A percentile compares a stretch with the other conserved stretches of the same genome.
Conservation (phyloP, 2,329 filamentous ascomycete species). For the Fusarium kyushuense region DNA sequence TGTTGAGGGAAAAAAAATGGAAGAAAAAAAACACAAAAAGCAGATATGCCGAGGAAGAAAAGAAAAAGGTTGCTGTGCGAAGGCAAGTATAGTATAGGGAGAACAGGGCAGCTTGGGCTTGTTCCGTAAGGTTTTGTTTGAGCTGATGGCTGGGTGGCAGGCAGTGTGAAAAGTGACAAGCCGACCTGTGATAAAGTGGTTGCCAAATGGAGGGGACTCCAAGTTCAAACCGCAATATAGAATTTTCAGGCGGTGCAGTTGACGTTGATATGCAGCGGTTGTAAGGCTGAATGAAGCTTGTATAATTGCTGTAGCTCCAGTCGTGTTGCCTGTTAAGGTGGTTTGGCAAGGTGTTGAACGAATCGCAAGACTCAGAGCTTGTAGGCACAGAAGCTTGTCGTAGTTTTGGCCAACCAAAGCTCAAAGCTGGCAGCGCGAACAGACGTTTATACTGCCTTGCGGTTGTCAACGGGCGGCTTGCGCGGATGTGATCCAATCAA, state of each 20-base stretch:
- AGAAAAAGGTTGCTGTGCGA: no score
- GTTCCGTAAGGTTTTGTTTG: background rate
- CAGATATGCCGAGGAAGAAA: no score
- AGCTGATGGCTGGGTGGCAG: slow-evolving; percentile 6
- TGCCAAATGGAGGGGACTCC: slow-evolving; percentile 1
- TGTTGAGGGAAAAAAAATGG: no score
- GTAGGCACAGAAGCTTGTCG: slow-evolving; percentile 18
- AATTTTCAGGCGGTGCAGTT: slow-evolving; percentile 3
- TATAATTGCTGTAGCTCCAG: slow-evolving; percentile 10
- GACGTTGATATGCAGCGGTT: slow-evolving; percentile 4
- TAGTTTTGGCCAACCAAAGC: slow-evolving; percentile 8
- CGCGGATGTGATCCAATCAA: slow-evolving; percentile 45
- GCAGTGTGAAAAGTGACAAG: slow-evolving; percentile 12
- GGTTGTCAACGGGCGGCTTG: slow-evolving; percentile 22
- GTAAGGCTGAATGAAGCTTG: slow-evolving; percentile 1
- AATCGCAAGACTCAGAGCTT: slow-evolving; percentile 30
- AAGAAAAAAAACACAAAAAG: no score
- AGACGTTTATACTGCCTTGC: slow-evolving; percentile 22
- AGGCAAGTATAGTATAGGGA: no score
- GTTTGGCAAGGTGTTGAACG: slow-evolving; percentile 32
- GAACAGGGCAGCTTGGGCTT: background rate
- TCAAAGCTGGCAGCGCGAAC: slow-evolving; percentile 15
- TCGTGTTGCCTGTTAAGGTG: slow-evolving; percentile 38
- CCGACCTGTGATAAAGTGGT: slow-evolving; percentile 15
- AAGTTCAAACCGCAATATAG: background rate